Percentiles rank a stretch among this genome's conserved stretches.
These are phyloP conservation scores for Fusarium abutilonis DNA, from an alignment of 2,329 filamentous ascomycete species.

Conservation along the genomic window DNA sequence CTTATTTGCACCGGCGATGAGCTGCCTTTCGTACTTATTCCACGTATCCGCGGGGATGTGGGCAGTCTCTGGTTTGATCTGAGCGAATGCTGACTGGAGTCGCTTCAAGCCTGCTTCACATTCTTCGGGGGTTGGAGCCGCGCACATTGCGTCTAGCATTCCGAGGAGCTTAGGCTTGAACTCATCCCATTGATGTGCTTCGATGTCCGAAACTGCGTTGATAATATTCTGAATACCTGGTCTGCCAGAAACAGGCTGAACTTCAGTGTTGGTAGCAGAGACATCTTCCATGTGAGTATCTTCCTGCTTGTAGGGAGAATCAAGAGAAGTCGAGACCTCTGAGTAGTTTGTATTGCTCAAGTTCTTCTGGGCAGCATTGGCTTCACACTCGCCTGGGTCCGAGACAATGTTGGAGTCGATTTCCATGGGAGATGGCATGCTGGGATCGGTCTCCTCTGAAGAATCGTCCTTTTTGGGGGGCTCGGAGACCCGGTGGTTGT, in stretches of 20 bases:
- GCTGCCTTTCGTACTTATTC: conserved; percentile 38
- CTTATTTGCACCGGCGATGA: conserved; percentile 27
- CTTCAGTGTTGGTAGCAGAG: not conserved
- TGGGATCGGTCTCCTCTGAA: not conserved
- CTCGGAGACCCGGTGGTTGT: not conserved
- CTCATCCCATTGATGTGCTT: not conserved
- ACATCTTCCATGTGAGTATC: conserved; percentile 18
- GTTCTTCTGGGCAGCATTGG: not conserved
- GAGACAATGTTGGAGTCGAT: not conserved
- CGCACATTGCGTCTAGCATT: conserved; percentile 18
- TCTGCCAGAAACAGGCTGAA: not conserved
- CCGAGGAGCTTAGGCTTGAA: conserved; percentile 22
- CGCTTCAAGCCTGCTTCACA: conserved; percentile 12
- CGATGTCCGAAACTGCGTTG: not conserved
- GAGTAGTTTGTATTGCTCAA: not conserved
- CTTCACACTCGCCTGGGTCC: not conserved
- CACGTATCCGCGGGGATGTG: conserved; percentile 38
- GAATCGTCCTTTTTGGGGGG: not conserved
- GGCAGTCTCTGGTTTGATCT: conserved; percentile 19
- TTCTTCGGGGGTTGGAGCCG: conserved; percentile 12
- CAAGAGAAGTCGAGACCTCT: not conserved
- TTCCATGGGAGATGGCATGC: conserved; percentile 5
- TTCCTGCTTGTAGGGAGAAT: not conserved
- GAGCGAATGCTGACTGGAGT: conserved; percentile 10
- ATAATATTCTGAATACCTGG: conserved; percentile 12